Base-by-base conservation (phyloP, 2,329 filamentous ascomycete species). In the Alternaria ventricosa region DNA sequence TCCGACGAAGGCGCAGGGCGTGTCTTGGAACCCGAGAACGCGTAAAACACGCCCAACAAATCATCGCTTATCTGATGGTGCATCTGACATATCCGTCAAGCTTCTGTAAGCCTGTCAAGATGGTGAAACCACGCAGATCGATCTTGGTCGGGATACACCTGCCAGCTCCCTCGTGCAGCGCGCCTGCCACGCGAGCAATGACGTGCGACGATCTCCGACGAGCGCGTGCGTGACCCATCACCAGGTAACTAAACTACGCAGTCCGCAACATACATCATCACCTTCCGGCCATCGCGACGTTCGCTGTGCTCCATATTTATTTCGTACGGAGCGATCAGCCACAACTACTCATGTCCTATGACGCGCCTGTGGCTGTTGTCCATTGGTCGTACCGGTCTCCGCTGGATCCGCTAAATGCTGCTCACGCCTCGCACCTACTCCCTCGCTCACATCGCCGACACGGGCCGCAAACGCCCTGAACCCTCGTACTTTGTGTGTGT, bases 341-440 rank as follows among this genome's bases (percentile, higher is more conserved):
- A 60, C 64, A 46, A 51, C 53, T 53, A 47, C 50, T 57, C 25
- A 61, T 43, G 61, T 33, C 61, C 60, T 63, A 68, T 68, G 68
- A 70, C 66, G 68, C 66, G 55, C 55, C 57, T 62, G 57, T 45
- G 57, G 54, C 41, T 51, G 61, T 46, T 63, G 57, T 60, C 62
- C 49, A 70, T 69, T 69, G 68, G 66, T 63, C 33, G 57, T 69
- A 61, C 64, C 64, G 60, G 45, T 68, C 57, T 69, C 65, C 67
- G 66, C 69, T 67, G 60, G 63, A 65, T 69, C 66, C 71, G 75
- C 69, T 75, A 78, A 74, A 82, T 82, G 80, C 74, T 82, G 62
- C 78, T 82, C 72, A 79, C 78, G 54, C 77, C 79, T 67, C 79
- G 79, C 66, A 78, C 75, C 55, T 81, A 80, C 67, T 62, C 68